Evolutionary conservation across 23 red algal species (phyloP).

Genomic region (Chondrus crispus): DNA sequence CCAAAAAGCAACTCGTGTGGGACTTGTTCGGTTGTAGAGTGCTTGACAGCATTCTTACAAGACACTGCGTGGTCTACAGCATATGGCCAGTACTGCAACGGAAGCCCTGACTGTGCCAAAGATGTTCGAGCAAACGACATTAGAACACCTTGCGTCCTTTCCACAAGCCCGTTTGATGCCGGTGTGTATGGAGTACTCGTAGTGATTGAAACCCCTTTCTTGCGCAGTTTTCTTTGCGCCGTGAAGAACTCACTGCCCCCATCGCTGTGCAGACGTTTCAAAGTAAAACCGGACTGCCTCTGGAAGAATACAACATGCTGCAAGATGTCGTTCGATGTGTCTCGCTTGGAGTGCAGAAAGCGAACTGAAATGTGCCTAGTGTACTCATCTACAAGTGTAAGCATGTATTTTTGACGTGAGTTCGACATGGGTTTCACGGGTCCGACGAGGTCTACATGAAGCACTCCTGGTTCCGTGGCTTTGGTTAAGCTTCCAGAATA

Average conservation of each 20-base stretch:
- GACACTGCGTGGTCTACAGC: conserved; percentile 6
- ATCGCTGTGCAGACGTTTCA: background rate
- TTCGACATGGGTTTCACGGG: background rate
- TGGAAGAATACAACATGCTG: background rate
- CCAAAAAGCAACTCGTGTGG: background rate
- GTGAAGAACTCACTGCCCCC: background rate
- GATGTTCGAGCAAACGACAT: background rate
- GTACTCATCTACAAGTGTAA: conserved; percentile 10
- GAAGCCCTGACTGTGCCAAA: background rate
- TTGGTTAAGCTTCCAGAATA: conserved; percentile 13
- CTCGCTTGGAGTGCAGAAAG: background rate
- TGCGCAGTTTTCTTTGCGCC: background rate
- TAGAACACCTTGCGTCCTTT: background rate
- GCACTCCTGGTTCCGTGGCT: background rate
- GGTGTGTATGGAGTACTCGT: background rate
- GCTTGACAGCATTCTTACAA: background rate
- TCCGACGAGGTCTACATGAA: background rate
- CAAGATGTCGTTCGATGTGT: background rate
- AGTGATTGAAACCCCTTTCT: background rate
- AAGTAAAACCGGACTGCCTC: background rate
- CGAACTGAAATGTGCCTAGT: background rate
- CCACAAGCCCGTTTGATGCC: conserved; percentile 22
- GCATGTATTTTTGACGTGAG: background rate
- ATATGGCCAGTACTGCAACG: background rate
- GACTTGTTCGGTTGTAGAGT: background rate